Base-by-base conservation (phyloP, 208 protist genomes). In the Chromosphaera perkinsii region DNA sequence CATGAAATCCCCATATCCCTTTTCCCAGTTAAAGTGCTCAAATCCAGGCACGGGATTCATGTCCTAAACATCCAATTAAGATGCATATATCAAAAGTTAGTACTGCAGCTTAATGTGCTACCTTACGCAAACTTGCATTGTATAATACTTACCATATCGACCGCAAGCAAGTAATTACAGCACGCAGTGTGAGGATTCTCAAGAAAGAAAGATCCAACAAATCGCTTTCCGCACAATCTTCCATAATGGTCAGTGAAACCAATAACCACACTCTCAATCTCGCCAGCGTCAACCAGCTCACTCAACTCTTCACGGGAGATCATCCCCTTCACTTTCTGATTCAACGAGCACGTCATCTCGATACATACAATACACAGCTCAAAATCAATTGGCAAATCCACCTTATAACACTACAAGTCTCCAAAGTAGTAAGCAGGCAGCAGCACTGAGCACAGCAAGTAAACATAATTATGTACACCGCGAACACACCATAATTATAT, bases 21-120 rank as follows among this genome's bases (percentile, higher is more conserved):
- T 69, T 32, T 69, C 64, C 64, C 64, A 69, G 26, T 60, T 69
- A 33, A 59, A 56, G 12, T 62, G 39, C 24, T 54, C 5, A 1
- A 58, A 69, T 40, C 64, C 64, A n/a, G 14, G 47, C 5, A 69
- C 47, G 12, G 64, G 64, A 60, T 69, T 69, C 64, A 69, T 69
- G 4, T 69, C 64, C 55, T 42, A 9, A 26, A 40, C 14, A 12
- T 20, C 12, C 14, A 35, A 12, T 40, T 20, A 20, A 47, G 12
- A 12, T 35, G 14, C 55, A 45, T 40, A 42, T 4, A 33, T 40
- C 26, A 22, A 20, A 4, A 51, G 24, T 45, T 20, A 49, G 33
- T 42, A 40, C 3, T 22, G 55, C 7, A 45, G n/a, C 4, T 29
- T 12, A 32, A 61, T 14, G 4, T 14, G 3, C 7, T 22, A 45